Evolutionary conservation across 2,329 filamentous ascomycete genomes (phyloP), one percentile per base, ranked within the genome.

Genomic region (Paecilomyces formosus): DNA sequence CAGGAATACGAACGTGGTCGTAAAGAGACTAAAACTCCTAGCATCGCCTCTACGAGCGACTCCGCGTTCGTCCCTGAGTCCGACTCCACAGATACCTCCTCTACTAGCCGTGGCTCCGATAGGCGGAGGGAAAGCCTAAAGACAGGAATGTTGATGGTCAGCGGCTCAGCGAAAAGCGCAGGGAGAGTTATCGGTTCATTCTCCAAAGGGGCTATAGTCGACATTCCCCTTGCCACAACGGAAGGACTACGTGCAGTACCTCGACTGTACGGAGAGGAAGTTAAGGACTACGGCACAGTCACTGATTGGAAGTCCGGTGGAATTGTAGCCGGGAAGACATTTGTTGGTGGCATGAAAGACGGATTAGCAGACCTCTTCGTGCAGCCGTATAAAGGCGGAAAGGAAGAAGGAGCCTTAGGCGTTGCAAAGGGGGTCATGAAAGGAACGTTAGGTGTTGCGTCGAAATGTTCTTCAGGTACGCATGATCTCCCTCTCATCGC

Each of bases 191-290:
- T 39, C 35, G 62, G 57, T 2, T 58, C 57, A 3, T 63, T 60
- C 52, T 60, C 64, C 30, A 72, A 72, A 54, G 72, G 71, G 3
- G 53, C 66, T 0, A 54, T 71, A 0, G 68, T 76, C 3, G 70
- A 74, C 53, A 57, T 75, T 24, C 73, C 73, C 0, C 63, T 70
- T 22, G 72, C 74, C 1, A 58, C 69, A 0, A 60, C 73, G 1
- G 72, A 76, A 58, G 74, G 72, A 1, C 65, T 76, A 26, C 65
- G 67, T 50, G 62, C 66, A 15, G 64, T 69, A 2, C 74, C 74
- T 0, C 66, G 59, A 13, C 55, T 74, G 1, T 74, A 73, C 55
- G 72, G 73, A 9, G 71, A 75, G 26, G 64, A 68, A 26, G 66
- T 71, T 3, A 65, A 66, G 30, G 66, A 71, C 1, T 68, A 74